phyloP scores from a whole-genome alignment of 73 alveolate species.

The Tetrahymena elliotti region DNA sequence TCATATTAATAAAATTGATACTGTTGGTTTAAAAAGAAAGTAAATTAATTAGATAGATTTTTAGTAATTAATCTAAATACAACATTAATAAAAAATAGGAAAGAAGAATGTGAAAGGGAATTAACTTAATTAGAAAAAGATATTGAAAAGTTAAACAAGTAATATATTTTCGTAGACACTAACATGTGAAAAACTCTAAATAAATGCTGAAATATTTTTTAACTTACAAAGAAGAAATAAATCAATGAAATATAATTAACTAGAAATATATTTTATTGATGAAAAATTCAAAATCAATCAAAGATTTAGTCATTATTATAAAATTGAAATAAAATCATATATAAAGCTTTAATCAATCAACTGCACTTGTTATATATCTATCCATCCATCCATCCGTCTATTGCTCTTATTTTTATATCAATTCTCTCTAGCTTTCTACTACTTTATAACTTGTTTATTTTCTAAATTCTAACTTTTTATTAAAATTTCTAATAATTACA shows the following conservation, averaged over 20 bases:
- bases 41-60: conserved; percentile 2
- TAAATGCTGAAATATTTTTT: not conserved
- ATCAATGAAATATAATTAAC: not conserved
- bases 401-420: not conserved
- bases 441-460: not conserved
- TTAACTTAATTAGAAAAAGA: conserved; percentile 85
- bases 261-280: not conserved
- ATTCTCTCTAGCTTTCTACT: not conserved
- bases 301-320: no score
- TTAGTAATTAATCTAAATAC: no score
- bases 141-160: conserved; percentile 77
- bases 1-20: conserved; percentile 84
- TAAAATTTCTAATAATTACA: no score
- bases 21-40: conserved; percentile 87
- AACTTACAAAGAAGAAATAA: not conserved
- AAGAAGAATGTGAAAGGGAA: conserved; percentile 87
- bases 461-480: not conserved
- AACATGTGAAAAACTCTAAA: conserved; percentile 8
- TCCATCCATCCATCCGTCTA: not conserved
- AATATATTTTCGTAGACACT: conserved; percentile 89
- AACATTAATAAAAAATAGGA: conserved; percentile 24
- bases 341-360: not conserved
- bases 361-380: not conserved
- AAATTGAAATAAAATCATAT: not conserved
- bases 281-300: no score